Base-by-base conservation (phyloP, 768 basidiomycete genomes). In the Pulveroboletus sp. region DNA sequence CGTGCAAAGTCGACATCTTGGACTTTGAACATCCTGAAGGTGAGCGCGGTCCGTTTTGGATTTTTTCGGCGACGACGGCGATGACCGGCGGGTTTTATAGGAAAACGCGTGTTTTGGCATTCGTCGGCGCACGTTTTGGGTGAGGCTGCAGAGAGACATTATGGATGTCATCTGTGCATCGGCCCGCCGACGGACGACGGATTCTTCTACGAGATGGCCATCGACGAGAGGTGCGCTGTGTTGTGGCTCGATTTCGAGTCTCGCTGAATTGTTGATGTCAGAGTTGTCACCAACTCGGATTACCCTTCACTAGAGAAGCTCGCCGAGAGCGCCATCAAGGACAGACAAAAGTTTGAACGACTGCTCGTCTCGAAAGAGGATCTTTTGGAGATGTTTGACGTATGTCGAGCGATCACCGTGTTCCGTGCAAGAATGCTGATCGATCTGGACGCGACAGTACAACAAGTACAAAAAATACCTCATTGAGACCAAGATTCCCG, bases 141-240 rank as follows among this genome's bases (percentile, higher is more conserved):
- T 38, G 96, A 99, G 71, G 89, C 95, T 47, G 83, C 93, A 35
- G 96, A 99, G 71, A 81, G 89, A 45, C 93, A 96, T 67, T 95
- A 97, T 66, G 95, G 94, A 34, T 96, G 93, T 67, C 93, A 96
- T 74, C 77, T 99, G 13, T 96, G 94, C 62, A 83, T 96, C 53
- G 96, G 96, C 4, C 96, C 96, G 14, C 96, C 96, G 20, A 93
- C 93, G 2, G 92, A 95, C 24, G 93, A 97, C 7, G 96, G 96
- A 19, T 99, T 99, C 80, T 99, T 96, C 77, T 99, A 99, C 67
- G 96, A 99, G 68, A 98, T 99, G 96, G 83, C 82, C 14, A 92
- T 93, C 57, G 74, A 84, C 31, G 86, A 92, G 51, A 74, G 88
- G 86, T 85, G 47, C 22, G 69, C 52, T 30, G 4, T 16, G 10